Base-by-base conservation (phyloP, 1,284 basidiomycete species). In the Cutaneotrichosporon daszewskae region DNA sequence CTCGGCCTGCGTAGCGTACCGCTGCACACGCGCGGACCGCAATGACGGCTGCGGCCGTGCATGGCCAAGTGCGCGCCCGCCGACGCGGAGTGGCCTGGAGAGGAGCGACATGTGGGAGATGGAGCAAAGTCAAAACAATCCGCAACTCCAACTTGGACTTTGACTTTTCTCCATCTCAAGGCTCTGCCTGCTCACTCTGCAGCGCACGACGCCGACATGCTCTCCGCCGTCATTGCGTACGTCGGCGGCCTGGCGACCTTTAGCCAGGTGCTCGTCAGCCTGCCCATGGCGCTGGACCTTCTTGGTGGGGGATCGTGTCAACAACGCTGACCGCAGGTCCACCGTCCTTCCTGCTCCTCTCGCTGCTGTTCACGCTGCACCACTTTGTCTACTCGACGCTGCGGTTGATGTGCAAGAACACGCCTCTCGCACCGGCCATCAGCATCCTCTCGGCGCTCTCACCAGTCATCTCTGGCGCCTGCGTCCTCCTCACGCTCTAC, bases 271-370 rank as follows among this genome's bases (percentile, higher is more conserved):
- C 55, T 73, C 28, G 40, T 69, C 16, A 60, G 63, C 7, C 53
- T 71, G 13, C 69, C 69, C 16, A 62, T 68, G 58, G 55, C 60
- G 12, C 54, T 71, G 9, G 63, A 69, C 39, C 50, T 70, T 9
- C 54, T 71, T 23, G 69, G 68, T 68, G 22, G 13, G 62, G n/a
- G n/a, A n/a, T n/a, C 39, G 23, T 13, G 11, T 8, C 17, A 10
- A 29, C 35, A 20, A 14, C 3, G 17, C 41, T 44, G n/a, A 37
- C 17, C 23, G 10, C 50, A 69, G 68, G 71, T 24, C 64, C 69
- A 17, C 64, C 68, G 13, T 69, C 67, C 1, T 73, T 73, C 54
- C 66, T 73, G 17, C 58, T 73, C 10, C 63, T 71, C 14, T 73
- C 71, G 9, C 64, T 72, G 3, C 51, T 73, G 18, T 59, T 72